Evolutionary conservation across 1,139 yeast species (phyloP).

Genomic region (Candida mesenterica): DNA sequence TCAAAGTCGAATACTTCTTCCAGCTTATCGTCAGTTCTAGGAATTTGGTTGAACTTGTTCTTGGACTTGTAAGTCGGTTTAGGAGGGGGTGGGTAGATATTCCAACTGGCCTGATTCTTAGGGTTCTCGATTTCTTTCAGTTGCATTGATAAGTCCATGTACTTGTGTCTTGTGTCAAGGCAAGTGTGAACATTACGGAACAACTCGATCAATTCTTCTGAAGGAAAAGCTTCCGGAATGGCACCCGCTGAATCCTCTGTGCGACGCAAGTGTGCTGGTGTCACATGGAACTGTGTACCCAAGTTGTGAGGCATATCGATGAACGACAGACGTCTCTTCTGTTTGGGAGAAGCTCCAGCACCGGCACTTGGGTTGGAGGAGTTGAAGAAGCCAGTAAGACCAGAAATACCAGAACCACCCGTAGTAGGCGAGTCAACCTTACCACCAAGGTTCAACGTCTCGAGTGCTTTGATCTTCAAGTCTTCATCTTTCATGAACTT

Average conservation of each 20-base stretch:
- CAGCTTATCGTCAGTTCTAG: conserved; percentile 29
- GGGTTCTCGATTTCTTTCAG: conserved; percentile 70
- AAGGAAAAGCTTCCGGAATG: conserved; percentile 64
- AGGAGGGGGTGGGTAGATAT: conserved; percentile 90
- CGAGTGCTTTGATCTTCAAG: conserved; percentile 65
- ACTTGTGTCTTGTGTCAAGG: conserved; percentile 72
- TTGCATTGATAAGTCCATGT: conserved; percentile 71
- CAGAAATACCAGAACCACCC: background rate
- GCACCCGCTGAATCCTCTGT: conserved; percentile 40
- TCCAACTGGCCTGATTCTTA: conserved; percentile 70
- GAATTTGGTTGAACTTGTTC: conserved; percentile 54
- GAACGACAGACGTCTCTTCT: conserved; percentile 50
- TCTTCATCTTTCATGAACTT: conserved; percentile 65
- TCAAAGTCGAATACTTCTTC: conserved; percentile 55
- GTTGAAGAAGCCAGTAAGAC: conserved; percentile 3
- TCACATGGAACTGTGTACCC: conserved; percentile 10
- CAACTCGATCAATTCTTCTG: conserved; percentile 66
- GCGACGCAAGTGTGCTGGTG: conserved; percentile 15
- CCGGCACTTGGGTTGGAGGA: conserved; percentile 13
- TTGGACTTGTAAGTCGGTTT: conserved; percentile 84
- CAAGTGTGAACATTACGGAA: conserved; percentile 72
- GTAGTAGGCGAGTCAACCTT: background rate
- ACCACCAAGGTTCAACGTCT: conserved; percentile 37
- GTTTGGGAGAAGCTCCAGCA: conserved; percentile 15
- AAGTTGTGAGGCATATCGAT: conserved; percentile 45